These are phyloP conservation scores for Scedosporium aurantiacum DNA, from an alignment of 2,329 filamentous ascomycete species.

Conservation along the genomic window DNA sequence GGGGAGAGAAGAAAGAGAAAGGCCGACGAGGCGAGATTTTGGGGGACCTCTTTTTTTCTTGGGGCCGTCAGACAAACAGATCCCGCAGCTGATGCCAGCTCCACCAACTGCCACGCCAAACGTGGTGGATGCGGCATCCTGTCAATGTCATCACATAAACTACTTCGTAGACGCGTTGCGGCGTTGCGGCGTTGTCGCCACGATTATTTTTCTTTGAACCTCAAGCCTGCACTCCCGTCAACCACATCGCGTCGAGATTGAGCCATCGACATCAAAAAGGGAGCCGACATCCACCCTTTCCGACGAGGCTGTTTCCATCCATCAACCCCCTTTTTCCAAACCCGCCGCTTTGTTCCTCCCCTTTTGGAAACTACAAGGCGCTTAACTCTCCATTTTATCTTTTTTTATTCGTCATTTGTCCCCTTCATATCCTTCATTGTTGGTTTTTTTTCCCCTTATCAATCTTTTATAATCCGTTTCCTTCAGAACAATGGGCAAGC, in stretches of 20 bases:
- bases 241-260: too few relatives aligned
- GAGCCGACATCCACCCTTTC: background rate
- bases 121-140: too few relatives aligned
- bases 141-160: too few relatives aligned
- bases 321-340: background rate
- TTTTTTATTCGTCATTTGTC: background rate
- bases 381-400: background rate
- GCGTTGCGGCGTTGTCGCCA: too few relatives aligned
- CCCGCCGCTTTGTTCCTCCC: background rate
- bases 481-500: conserved; percentile 16
- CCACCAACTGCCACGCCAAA: too few relatives aligned
- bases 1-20: background rate
- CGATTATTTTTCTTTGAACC: too few relatives aligned
- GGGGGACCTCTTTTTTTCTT: too few relatives aligned
- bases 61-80: too few relatives aligned
- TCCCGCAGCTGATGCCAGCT: too few relatives aligned
- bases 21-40: background rate
- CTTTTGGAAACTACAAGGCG: too few relatives aligned
- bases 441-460: background rate
- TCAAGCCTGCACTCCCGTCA: too few relatives aligned
- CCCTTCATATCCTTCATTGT: background rate
- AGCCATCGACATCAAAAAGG: background rate
- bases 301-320: background rate
- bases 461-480: background rate
- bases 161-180: too few relatives aligned